Evolutionary conservation across 139 green algal species (phyloP), one percentile per base, ranked within the genome.

Genomic region (Protoeuglena noctilucae): DNA sequence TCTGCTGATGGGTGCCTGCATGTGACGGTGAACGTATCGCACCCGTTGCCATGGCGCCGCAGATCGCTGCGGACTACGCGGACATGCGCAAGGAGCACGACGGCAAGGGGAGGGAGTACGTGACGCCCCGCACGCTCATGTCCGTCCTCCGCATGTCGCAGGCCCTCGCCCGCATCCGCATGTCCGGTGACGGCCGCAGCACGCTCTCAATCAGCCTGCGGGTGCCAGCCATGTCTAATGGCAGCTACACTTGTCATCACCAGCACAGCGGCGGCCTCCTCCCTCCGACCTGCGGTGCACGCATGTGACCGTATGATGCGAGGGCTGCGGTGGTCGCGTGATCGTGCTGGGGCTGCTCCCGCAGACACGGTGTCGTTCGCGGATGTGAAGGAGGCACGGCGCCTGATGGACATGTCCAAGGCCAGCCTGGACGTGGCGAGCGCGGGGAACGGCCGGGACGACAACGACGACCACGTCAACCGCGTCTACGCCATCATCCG

Each of bases 81-180:
- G 78, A 88, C 61, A 76, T 96, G 68, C 69, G 88, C 4, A 66
- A 80, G 64, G 40, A 60, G n/a, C 64, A 63, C 18, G 58, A 69
- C 9, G 34, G 30, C 23, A 71, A 56, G 49, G 62, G 57, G 27
- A 63, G 75, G 48, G 74, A 81, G 57, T 94, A 94, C 73, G 88
- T 83, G 53, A 99, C 91, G 1, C 87, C 91, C 1, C 76, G 91
- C 51, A 97, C 92, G 9, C 76, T 99, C 54, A 81, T 99, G 39
- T 86, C 71, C 62, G 94, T 98, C 61, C 72, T 98, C 52, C 78
- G 91, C 17, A 64, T 98, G 12, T 72, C 68, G 12, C 76, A 94
- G 66, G 81, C 93, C 18, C 71, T 94, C 23, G 89, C 89, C 1
- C 72, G 81, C 22, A 66, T 96, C 55, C 61, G 86, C 1, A 87